phyloP scores from a whole-genome alignment of 805 yeast species.

The Lipomyces lipofer region DNA sequence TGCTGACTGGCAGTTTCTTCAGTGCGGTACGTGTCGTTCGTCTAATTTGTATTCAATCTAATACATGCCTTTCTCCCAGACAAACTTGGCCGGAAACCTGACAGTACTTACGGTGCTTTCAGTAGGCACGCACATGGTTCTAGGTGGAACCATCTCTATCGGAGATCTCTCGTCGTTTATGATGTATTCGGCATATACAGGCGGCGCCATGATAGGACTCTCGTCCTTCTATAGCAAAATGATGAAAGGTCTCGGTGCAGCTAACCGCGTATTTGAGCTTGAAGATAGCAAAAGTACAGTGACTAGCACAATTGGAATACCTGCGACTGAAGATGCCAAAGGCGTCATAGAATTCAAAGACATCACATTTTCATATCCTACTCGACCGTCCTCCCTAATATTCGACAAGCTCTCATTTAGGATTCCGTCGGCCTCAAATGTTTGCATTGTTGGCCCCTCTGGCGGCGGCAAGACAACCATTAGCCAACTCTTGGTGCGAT shows the following conservation, averaged over 20 bases:
- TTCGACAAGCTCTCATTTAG: slow-evolving; percentile 60
- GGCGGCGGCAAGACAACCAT: slow-evolving; percentile 95
- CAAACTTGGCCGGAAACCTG: slow-evolving; percentile 81
- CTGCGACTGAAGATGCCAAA: slow-evolving; percentile 12
- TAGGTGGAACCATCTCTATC: slow-evolving; percentile 68
- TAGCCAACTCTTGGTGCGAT: slow-evolving; percentile 68
- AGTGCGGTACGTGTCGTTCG: slow-evolving; percentile 46
- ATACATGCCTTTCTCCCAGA: slow-evolving; percentile 66
- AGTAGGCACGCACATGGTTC: slow-evolving; percentile 82
- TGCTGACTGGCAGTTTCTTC: slow-evolving; percentile 61
- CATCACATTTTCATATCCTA: slow-evolving; percentile 77
- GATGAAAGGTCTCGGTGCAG: slow-evolving; percentile 98
- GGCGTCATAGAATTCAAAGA: slow-evolving; percentile 55
- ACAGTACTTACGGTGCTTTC: slow-evolving; percentile 73
- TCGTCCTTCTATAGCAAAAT: slow-evolving; percentile 89
- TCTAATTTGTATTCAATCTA: slow-evolving; percentile 37
- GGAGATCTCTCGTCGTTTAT: slow-evolving; percentile 91
- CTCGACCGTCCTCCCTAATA: slow-evolving; percentile 68
- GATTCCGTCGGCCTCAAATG: slow-evolving; percentile 77
- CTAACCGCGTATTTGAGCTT: slow-evolving; percentile 84
- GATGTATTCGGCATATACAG: slow-evolving; percentile 94
- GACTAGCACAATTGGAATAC: slow-evolving; percentile 38
- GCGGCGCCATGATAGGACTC: slow-evolving; percentile 83
- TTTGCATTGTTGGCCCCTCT: slow-evolving; percentile 92
- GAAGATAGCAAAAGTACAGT: slow-evolving; percentile 74